A percentile compares a stretch with the other conserved stretches of the same genome.
phyloP scores from a whole-genome alignment of 305 asterid species.

The Solanum hybrid region DNA sequence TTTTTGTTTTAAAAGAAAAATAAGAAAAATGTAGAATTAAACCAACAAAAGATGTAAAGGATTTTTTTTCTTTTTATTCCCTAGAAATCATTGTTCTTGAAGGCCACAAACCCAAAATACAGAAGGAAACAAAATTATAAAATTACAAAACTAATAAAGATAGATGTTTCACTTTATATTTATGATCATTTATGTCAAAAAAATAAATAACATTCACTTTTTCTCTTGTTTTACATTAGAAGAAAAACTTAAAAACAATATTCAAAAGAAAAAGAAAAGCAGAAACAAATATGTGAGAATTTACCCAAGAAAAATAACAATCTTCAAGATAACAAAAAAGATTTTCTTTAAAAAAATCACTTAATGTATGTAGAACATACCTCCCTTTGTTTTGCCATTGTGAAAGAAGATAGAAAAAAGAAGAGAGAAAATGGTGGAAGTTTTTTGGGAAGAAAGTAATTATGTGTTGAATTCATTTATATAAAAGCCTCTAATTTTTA shows the following conservation, averaged over 20 bases:
- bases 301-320: neutral
- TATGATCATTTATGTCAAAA: neutral
- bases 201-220: neutral
- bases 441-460: neutral
- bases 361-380: neutral
- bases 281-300: neutral
- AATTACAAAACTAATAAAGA: too few species aligned
- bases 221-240: neutral
- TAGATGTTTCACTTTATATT: neutral
- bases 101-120: neutral
- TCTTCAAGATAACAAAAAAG: neutral
- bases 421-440: neutral
- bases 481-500: neutral
- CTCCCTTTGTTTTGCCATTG: neutral
- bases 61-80: neutral
- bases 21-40: neutral
- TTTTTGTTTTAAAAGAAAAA: neutral
- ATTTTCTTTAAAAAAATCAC: neutral
- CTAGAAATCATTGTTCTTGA: neutral
- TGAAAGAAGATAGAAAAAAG: neutral
- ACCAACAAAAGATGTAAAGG: neutral
- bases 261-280: neutral
- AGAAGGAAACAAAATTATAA: neutral
- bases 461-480: neutral
- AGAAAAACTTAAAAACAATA: neutral